Evolutionary conservation across 2,329 filamentous ascomycete species (phyloP).

Genomic region (Gnomoniopsis sp.): DNA sequence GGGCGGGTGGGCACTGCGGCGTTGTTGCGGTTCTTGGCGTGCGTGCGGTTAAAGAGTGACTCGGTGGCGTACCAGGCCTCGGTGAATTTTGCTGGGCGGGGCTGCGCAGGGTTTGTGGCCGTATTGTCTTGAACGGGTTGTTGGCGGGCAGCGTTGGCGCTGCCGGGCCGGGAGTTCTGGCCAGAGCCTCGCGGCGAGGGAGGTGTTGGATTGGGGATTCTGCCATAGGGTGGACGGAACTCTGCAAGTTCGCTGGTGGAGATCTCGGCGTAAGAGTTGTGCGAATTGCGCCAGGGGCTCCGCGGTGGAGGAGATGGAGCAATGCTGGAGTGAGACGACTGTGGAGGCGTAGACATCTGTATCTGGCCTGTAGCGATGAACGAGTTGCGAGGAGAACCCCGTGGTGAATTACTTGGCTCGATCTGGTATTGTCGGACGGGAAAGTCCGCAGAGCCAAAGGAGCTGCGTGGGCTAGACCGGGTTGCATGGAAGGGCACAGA

Average conservation of each 20-base stretch:
- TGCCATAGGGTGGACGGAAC: slow-evolving; percentile 21
- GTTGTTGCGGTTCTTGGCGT: slow-evolving; percentile 48
- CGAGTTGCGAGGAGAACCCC: slow-evolving; percentile 42
- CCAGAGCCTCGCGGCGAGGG: slow-evolving; percentile 26
- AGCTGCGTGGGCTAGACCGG: slow-evolving; percentile 50
- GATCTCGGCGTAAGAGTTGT: slow-evolving; percentile 38
- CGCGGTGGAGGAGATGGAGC: slow-evolving; percentile 2
- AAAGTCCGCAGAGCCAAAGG: slow-evolving; percentile 52
- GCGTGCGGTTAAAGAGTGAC: slow-evolving; percentile 51
- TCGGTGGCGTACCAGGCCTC: slow-evolving; percentile 55
- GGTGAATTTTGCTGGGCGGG: slow-evolving; percentile 44
- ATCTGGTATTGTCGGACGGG: slow-evolving; percentile 56
- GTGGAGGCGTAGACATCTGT: slow-evolving; percentile 38
- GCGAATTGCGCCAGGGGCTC: slow-evolving; percentile 38
- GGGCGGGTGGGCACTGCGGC: slow-evolving; percentile 32
- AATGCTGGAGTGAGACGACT: slow-evolving; percentile 10
- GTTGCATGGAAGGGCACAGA: slow-evolving; percentile 80
- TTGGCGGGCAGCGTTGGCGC: slow-evolving; percentile 23
- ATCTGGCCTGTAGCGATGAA: slow-evolving; percentile 42
- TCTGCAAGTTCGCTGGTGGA: slow-evolving; percentile 26
- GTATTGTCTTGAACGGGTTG: slow-evolving; percentile 12
- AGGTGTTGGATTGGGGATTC: slow-evolving; percentile 17
- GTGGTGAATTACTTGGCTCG: slow-evolving; percentile 37
- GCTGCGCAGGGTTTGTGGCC: slow-evolving; percentile 27
- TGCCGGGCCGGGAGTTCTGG: slow-evolving; percentile 26